Evolutionary conservation across 345 rosid genomes (phyloP).

Genomic region (Sonneratia alba): DNA sequence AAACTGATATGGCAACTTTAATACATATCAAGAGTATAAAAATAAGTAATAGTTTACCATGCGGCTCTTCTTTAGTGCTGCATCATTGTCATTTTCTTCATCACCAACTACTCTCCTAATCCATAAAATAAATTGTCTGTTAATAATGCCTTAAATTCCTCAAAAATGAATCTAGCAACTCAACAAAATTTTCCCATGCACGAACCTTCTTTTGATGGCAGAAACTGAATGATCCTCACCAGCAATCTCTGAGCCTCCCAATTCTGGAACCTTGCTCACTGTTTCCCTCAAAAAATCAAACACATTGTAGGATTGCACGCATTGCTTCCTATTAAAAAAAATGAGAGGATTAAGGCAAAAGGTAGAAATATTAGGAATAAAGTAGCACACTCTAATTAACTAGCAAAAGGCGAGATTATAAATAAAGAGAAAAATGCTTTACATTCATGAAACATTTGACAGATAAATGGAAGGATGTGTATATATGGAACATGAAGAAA

Average conservation of each 20-base stretch:
- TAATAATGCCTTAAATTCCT: no score
- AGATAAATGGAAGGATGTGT: background rate
- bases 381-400: no score
- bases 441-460: background rate
- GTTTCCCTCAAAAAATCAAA: conserved; percentile 37
- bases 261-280: conserved; percentile 49
- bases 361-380: no score
- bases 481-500: background rate
- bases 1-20: no score
- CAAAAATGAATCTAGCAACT: no score
- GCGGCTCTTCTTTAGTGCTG: conserved; percentile 21
- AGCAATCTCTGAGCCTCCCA: conserved; percentile 29
- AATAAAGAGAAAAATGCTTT: background rate
- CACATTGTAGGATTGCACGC: conserved; percentile 26
- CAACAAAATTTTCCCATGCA: background rate
- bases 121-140: background rate
- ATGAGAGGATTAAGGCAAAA: no score
- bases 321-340: conserved; percentile 17
- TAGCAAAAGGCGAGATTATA: background rate
- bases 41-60: conserved; percentile 16
- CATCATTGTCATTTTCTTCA: conserved; percentile 24
- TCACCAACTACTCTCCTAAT: conserved; percentile 29
- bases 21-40: background rate
- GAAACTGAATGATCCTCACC: conserved; percentile 29
- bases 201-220: conserved; percentile 28